Base-by-base conservation (phyloP, 495 filamentous ascomycete species). In the Neurospora sp. region DNA sequence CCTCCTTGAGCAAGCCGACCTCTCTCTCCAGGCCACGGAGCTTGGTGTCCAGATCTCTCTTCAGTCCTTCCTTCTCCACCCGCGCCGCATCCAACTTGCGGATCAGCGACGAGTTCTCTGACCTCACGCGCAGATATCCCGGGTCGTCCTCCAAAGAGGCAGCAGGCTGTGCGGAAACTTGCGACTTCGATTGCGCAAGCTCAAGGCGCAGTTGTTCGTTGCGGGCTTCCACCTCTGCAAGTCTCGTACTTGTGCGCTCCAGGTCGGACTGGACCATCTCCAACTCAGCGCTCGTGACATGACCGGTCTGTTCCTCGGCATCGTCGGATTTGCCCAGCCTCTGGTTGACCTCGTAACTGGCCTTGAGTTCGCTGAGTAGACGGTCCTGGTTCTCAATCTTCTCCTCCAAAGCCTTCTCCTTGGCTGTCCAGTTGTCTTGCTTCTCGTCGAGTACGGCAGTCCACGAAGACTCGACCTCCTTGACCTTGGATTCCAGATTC, bases 261-360 rank as follows among this genome's bases (percentile, higher is more conserved):
- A 99, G 81, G 79, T 98, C 96, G 1, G 94, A 91, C 77, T 91
- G 90, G 27, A 97, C 90, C 83, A 99, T 93, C 76, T 99, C 96
- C 74, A 99, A 83, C 83, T 98, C 96, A 16, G 96, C 96, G 77
- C 90, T 93, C 8, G 90, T 91, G 72, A 95, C 92, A 69, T 90
- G 88, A 0, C 86, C 88, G 7, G 85, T 86, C 40, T 83, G 80
- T 38, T 87, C 83, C 37, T 90, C 88, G n/a, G 82, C 86, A 62
- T 89, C 87, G 46, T 93, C 92, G 11, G 88, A 87, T 70, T 88
- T 89, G 8, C 91, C 95, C 70, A 98, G 85, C 69, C 96, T 88
- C 78, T 98, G 95, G 35, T 95, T 93, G 60, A 99, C 96, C 80
- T 99, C 96, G 78, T 97, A 98, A 81, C 90, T 97, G 27, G 96